Evolutionary conservation across 805 yeast species (phyloP).

Genomic region (Wickerhamomyces silvicola): DNA sequence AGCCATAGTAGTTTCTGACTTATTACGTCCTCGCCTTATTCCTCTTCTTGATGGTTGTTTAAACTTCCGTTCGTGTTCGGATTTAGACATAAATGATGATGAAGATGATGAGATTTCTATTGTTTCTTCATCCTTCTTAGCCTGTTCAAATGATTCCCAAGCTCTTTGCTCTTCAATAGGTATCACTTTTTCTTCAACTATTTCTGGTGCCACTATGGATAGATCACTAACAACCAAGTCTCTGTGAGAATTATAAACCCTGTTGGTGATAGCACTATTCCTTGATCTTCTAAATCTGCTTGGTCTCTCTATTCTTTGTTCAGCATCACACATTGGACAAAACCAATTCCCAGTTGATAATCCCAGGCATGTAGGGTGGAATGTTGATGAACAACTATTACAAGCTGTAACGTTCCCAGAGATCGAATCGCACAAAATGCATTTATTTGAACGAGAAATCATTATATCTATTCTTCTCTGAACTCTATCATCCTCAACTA

Average conservation of each 20-base stretch:
- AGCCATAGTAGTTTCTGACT: not conserved
- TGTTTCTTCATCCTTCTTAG: slow-evolving; percentile 10
- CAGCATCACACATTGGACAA: slow-evolving; percentile 46
- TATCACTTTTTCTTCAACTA: slow-evolving; percentile 9
- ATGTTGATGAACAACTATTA: slow-evolving; percentile 31
- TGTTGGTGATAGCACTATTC: slow-evolving; percentile 22
- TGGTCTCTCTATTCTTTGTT: slow-evolving; percentile 26
- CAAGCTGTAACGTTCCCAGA: slow-evolving; percentile 17
- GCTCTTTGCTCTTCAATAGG: slow-evolving; percentile 18
- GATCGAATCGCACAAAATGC: slow-evolving; percentile 18
- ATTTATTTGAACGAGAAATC: slow-evolving; percentile 16
- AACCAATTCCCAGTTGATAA: slow-evolving; percentile 28
- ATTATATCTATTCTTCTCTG: slow-evolving; percentile 15
- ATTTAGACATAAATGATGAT: no score
- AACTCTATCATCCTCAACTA: slow-evolving; percentile 6
- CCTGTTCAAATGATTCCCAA: slow-evolving; percentile 19
- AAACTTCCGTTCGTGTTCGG: no score
- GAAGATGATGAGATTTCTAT: no score
- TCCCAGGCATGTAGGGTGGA: slow-evolving; percentile 38
- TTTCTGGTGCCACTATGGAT: slow-evolving; percentile 5
- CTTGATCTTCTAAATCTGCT: slow-evolving; percentile 20
- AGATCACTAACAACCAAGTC: not conserved
- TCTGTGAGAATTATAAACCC: slow-evolving; percentile 16
- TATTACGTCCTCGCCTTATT: not conserved
- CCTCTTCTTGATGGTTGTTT: slow-evolving; percentile 18